phyloP scores from a whole-genome alignment of 1,284 basidiomycete genomes.

The Marasmius tenuissimus region DNA sequence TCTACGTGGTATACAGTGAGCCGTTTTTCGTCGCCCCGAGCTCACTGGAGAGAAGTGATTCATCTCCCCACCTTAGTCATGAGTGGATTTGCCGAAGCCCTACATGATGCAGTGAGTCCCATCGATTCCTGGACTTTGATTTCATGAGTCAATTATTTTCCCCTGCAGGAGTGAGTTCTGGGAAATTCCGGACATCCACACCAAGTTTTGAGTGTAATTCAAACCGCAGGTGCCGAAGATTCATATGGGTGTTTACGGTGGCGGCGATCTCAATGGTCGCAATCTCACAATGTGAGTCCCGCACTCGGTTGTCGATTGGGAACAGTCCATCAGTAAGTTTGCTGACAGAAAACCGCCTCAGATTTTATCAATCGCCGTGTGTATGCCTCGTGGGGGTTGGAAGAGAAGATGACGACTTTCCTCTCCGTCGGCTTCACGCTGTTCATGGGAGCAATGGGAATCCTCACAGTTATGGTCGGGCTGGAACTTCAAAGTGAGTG shows the following conservation, averaged over 20 bases:
- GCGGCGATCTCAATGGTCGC: not conserved
- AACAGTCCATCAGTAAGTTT: not conserved
- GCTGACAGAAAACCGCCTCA: not conserved
- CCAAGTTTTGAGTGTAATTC: not conserved
- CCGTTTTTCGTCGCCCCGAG: not conserved
- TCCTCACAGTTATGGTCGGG: not conserved
- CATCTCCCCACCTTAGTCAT: not conserved
- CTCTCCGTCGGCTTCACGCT: not conserved
- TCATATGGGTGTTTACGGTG: not conserved
- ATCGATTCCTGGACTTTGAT: too few relatives aligned
- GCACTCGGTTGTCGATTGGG: not conserved
- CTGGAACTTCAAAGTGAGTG: not conserved
- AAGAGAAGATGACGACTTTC: not conserved
- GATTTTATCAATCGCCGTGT: not conserved
- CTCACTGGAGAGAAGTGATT: not conserved
- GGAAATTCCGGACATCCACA: too few relatives aligned
- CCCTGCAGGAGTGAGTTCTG: too few relatives aligned
- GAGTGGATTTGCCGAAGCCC: not conserved
- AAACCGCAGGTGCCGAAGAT: not conserved
- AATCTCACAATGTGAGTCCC: not conserved
- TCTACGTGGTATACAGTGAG: not conserved
- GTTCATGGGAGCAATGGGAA: not conserved
- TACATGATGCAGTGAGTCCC: too few relatives aligned
- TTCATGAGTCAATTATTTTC: too few relatives aligned
- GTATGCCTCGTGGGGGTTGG: not conserved